Base-by-base conservation (phyloP, 805 yeast species). In the Helenozyma rhizophorensis region DNA sequence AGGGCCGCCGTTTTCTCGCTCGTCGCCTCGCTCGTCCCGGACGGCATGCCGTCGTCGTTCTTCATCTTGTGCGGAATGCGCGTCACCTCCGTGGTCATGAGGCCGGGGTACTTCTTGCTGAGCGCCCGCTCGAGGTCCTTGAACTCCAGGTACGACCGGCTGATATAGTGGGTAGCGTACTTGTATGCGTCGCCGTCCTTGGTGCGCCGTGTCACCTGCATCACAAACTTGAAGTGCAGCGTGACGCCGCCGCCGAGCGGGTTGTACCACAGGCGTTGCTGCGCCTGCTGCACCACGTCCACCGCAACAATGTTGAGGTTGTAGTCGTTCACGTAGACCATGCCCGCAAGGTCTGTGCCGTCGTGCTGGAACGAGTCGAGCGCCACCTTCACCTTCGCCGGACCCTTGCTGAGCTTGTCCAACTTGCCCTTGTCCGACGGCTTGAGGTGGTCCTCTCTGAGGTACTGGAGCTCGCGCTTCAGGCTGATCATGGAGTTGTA, bases 401-500 rank as follows among this genome's bases (percentile, higher is more conserved):
- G 47, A 13, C 28, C 32, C 26, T 41, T 47, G 19, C 39, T 39
- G n/a, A 61, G 32, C 33, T 60, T 62, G 30, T 63, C 66, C 12
- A 65, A 37, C 28, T 60, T 59, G 4, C 63, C 66, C 9, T 58
- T 51, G 39, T 60, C 70, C 9, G 65, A 50, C 3, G 65, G 55
- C 29, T 59, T 60, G 21, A 58, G 42, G 35, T 64, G 69, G 21
- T 50, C 56, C 10, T 42, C 41, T 9, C 42, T 34, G 30, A 62
- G 37, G 43, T 82, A 83, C 9, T 50, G 57, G 11, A 68, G 48
- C 45, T 83, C 90, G 34, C 76, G 66, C 1, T 60, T 54, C 2
- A 89, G 75, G 4, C 79, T 76, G 11, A 89, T 52, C 22, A 88
- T 83, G 0, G 95, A 80, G 46, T 84, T 85, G 60, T 77, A 83